These are phyloP conservation scores for Paramecium sexaurelia DNA, from an alignment of 73 alveolate genomes.

Conservation along the genomic window DNA sequence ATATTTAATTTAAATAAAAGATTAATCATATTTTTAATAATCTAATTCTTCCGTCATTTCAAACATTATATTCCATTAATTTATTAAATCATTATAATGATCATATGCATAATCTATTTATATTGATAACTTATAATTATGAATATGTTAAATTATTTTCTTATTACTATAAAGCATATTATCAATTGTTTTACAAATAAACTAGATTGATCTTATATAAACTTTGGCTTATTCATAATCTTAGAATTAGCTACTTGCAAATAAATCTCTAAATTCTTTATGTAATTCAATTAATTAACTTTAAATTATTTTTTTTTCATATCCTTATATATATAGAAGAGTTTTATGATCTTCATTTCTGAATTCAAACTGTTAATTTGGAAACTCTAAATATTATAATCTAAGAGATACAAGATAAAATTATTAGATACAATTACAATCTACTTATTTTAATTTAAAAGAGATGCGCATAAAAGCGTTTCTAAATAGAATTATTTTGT, in stretches of 20 bases:
- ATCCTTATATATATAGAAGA: background rate
- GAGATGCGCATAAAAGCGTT: conserved; percentile 7
- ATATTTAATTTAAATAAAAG: background rate
- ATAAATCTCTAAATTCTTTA: background rate
- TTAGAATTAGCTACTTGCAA: background rate
- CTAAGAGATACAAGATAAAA: background rate
- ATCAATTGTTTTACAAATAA: background rate
- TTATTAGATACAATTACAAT: background rate
- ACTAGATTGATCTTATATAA: background rate
- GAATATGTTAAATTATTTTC: background rate
- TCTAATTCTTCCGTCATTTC: background rate
- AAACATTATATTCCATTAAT: background rate
- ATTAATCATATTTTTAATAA: background rate
- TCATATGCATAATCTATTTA: background rate
- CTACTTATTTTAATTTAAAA: background rate
- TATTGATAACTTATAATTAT: background rate
- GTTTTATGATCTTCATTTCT: background rate
- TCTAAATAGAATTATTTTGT: background rate
- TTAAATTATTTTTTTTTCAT: background rate
- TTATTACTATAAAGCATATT: background rate
- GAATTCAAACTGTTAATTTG: background rate
- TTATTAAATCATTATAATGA: background rate
- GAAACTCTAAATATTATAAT: background rate
- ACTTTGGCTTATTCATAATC: background rate
- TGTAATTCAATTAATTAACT: background rate